Base-by-base conservation (phyloP, 108 stramenopile genomes). In the Nitzschia putrida region DNA sequence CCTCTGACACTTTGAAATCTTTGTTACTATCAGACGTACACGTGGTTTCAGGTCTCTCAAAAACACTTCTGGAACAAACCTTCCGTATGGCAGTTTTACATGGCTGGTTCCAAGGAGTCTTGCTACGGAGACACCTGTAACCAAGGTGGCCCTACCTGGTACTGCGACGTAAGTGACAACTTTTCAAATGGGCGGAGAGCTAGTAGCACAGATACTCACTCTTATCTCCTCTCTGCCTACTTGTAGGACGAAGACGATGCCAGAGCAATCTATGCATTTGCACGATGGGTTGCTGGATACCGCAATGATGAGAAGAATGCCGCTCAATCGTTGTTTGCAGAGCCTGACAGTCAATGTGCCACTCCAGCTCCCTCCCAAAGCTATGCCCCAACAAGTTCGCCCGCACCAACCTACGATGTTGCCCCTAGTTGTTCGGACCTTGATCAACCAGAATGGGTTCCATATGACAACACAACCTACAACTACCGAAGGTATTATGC, bases 241-340 rank as follows among this genome's bases (percentile, higher is more conserved):
- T 44, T 11, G 6, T 29, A 58, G 57, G 29, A 58, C 29, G 14
- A 22, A 22, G 57, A 58, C 57, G 57, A 53, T 20, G 53, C 53
- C 8, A 18, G 20, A 8, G 53, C 18, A 53, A 53, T 53, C 8
- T 21, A 20, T 8, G 18, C 11, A 9, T 53, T 53, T 53, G 53
- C 53, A 20, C 11, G 18, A 8, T 53, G 53, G 53, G 53, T 53
- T 8, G 53, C 53, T 20, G 53, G 53, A 9, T 53, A 53, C 20
- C 53, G 53, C 8, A 20, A 53, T 8, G 53, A 21, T 20, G 53
- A 53, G 10, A 11, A 20, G 53, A 53, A 21, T 53, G 13, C 53
- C 11, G 20, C 13, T 21, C 8, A 53, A 20, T 53, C 53, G 11
- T n/a, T 53, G 14, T 60, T 60, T 40, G 20, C 58, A 12, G 29